These are phyloP conservation scores for Plasmodium berghei DNA, from an alignment of 169 alveolate species.

Conservation along the genomic window DNA sequence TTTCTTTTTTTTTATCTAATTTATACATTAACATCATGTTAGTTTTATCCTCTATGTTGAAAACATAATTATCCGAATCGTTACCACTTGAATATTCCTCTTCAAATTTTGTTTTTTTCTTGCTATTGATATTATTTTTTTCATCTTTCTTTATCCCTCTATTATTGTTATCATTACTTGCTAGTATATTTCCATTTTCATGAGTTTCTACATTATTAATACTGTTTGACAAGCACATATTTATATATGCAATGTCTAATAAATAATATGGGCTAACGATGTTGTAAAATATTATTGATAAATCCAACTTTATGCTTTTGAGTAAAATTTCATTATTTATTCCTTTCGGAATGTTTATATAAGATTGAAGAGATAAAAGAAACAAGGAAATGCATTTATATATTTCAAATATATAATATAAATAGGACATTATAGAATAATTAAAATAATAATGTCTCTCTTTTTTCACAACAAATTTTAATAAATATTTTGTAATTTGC, in stretches of 20 bases:
- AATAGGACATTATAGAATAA: constrained; percentile 41
- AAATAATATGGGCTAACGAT: constrained; percentile 5
- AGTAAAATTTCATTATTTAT: constrained; percentile 23
- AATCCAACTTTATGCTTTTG: constrained; percentile 29
- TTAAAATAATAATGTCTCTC: constrained; percentile 11
- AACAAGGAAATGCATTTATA: constrained; percentile 40
- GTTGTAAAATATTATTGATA: constrained; percentile 13
- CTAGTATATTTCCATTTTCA: background rate
- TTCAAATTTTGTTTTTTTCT: background rate
- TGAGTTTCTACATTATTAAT: background rate
- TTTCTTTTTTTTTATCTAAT: constrained; percentile 6
- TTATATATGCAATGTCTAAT: constrained; percentile 42
- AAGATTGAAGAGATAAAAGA: constrained; percentile 19
- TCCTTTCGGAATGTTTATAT: constrained; percentile 47
- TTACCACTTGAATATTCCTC: background rate
- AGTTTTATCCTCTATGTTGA: constrained; percentile 41
- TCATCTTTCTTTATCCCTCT: background rate
- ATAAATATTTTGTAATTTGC: constrained; percentile 23
- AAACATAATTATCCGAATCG: constrained; percentile 56
- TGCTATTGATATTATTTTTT: background rate
- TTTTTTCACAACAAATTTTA: constrained; percentile 1
- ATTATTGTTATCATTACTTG: background rate
- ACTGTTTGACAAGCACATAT: constrained; percentile 8
- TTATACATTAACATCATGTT: background rate
- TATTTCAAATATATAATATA: constrained; percentile 56